Evolutionary conservation across 2,329 filamentous ascomycete species (phyloP).

Genomic region (Cadophora sp.): DNA sequence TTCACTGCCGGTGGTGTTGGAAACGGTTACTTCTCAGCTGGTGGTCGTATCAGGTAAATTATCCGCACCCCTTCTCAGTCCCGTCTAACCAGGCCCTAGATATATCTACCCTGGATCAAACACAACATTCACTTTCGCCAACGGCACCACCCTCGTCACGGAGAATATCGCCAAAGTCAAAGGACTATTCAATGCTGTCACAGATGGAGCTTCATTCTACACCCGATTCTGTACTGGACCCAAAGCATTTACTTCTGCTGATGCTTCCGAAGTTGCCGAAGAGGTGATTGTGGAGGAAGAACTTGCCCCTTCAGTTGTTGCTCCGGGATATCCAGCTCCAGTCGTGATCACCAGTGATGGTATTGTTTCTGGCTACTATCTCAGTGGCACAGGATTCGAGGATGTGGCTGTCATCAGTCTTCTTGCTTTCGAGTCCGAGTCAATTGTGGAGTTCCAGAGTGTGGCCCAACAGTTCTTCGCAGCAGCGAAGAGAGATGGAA

Average conservation of each 20-base stretch:
- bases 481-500: constrained; percentile 53
- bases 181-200: constrained; percentile 44
- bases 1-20: constrained; percentile 33
- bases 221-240: constrained; percentile 36
- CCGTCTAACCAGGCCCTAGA: constrained; percentile 15
- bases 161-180: constrained; percentile 48
- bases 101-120: constrained; percentile 50
- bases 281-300: constrained; percentile 5
- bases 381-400: constrained; percentile 39
- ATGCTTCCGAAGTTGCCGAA: constrained; percentile 14
- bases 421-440: constrained; percentile 39
- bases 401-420: constrained; percentile 44
- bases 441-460: constrained; percentile 40
- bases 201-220: constrained; percentile 42
- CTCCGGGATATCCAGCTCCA: constrained; percentile 40
- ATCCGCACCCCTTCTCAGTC: not conserved
- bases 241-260: constrained; percentile 1
- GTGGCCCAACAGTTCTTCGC: constrained; percentile 51
- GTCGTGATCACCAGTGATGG: constrained; percentile 38
- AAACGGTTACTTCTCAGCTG: constrained; percentile 48
- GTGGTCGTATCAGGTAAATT: constrained; percentile 46
- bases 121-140: constrained; percentile 50
- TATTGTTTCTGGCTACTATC: constrained; percentile 42
- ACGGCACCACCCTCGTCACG: constrained; percentile 46
- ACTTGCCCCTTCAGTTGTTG: constrained; percentile 16